Evolutionary conservation across 257 asterid genomes (phyloP), one percentile per base, ranked within the genome.

Genomic region (Fraxinus cuspidata): DNA sequence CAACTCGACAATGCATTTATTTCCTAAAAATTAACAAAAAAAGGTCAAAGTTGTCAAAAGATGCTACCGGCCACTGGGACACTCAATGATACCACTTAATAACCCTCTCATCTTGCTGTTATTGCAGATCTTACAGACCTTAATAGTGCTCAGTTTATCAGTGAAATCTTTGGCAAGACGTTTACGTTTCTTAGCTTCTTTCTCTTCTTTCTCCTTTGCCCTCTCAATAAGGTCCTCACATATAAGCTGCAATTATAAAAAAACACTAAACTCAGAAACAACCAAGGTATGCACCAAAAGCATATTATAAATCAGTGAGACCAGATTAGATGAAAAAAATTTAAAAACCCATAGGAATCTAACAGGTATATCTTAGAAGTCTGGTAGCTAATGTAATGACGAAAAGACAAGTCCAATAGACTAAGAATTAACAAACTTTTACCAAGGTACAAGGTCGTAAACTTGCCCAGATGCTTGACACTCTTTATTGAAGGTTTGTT

Each of bases 171-270:
- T 93, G 56, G 91, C 93, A 79, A 91, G 88, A 72, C 97, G 97
- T 84, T 88, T 94, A 35, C 90, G 96, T 88, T 92, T 96, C 84
- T 90, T 96, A 77, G 85, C 88, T 88, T 96, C 98, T 85, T 93
- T 96, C 86, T 96, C 99, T 84, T 96, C 98, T 82, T 92, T 96
- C 78, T 96, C 99, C 87, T 87, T 96, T 73, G 99, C 97, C 81
- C 97, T 92, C 81, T 90, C 98, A 65, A 93, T 84, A 71, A 96
- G 88, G 85, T 96, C 97, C 84, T 91, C 93, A 34, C 82, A 96
- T 47, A 93, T 85, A 75, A 93, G 97, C 99, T 96, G 86, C 85
- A 86, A 78, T 75, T 81, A 79, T 76, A 65, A 40, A 77, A 53
- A 38, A 74, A 70, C 44, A 78, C 23, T 5, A 19, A 16, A 72